These are phyloP conservation scores for Fusarium devonianum DNA, from an alignment of 2,329 filamentous ascomycete species.

Conservation along the genomic window DNA sequence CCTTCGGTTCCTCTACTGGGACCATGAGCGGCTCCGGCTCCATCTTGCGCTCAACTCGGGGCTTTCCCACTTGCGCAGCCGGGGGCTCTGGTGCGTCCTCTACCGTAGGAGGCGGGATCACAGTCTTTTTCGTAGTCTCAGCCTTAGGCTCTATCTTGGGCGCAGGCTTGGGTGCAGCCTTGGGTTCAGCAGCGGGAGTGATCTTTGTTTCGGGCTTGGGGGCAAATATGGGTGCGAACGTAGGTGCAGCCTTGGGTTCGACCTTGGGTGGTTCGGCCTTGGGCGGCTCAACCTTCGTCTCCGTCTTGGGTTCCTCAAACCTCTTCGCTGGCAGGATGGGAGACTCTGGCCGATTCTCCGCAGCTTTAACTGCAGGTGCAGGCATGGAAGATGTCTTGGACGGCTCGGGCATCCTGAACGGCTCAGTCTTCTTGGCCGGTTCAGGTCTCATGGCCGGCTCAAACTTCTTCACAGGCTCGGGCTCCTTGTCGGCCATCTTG, in stretches of 20 bases:
- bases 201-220: not conserved
- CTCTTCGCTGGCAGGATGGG: not conserved
- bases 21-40: not conserved
- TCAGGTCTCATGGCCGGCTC: too few species aligned
- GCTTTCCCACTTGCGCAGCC: not conserved
- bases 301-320: not conserved
- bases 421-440: too few species aligned
- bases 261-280: not conserved
- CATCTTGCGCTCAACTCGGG: not conserved
- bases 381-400: too few species aligned
- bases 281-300: not conserved
- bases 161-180: not conserved
- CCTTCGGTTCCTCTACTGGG: not conserved
- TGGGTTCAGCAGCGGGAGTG: not conserved
- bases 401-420: too few species aligned
- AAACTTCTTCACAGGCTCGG: not conserved
- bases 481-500: not conserved
- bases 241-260: not conserved
- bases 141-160: slow-evolving; percentile 1
- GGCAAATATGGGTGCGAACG: not conserved
- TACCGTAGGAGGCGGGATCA: not conserved
- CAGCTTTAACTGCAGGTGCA: not conserved
- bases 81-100: not conserved
- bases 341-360: not conserved
- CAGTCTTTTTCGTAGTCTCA: not conserved